Base-by-base conservation (phyloP, 129 eudicot species). In the Centella asiatica region DNA sequence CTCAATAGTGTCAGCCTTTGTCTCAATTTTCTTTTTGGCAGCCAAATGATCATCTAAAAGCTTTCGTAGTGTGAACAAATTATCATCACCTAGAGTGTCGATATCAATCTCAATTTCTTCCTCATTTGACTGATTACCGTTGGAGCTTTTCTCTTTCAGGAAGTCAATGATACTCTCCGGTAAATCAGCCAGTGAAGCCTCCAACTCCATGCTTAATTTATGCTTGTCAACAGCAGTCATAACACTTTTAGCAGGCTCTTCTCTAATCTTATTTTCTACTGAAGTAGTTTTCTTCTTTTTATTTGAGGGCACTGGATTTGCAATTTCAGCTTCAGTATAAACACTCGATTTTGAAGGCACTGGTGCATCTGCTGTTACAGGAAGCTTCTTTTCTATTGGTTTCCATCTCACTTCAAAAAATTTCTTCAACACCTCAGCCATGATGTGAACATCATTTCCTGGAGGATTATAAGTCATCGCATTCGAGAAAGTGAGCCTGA, bases 21-120 rank as follows among this genome's bases (percentile, higher is more conserved):
- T n/a, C n/a, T n/a, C 58, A 33, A 27, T 62, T 45, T 77, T 74
- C 36, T 67, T 83, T 36, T 78, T 81, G 72, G 72, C 86, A 20
- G 51, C 68, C 61, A 81, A 28, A 67, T 76, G 70, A 11, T 81
- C 84, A 74, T 88, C 89, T 44, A 88, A 69, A 60, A 88, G 67
- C 71, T 79, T 81, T 29, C 84, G 71, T 31, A 88, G 55, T 42
- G 67, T 81, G 63, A 81, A 74, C 48, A 84, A 69, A 64, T 80
- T 65, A 27, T 79, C 94, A 53, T 81, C 71, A 26, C 74, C 70
- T 15, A 88, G 96, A 63, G 39, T 80, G 62, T 88, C 84, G n/a
- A 88, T 79, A 72, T 84, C 96, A 54, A 88, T 84, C 74, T 84
- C 94, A 62, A 88, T 88, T 79, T 87, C 95, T 68, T 87, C 95